Base-by-base conservation (phyloP, 257 asterid species). In the Plantago major region DNA sequence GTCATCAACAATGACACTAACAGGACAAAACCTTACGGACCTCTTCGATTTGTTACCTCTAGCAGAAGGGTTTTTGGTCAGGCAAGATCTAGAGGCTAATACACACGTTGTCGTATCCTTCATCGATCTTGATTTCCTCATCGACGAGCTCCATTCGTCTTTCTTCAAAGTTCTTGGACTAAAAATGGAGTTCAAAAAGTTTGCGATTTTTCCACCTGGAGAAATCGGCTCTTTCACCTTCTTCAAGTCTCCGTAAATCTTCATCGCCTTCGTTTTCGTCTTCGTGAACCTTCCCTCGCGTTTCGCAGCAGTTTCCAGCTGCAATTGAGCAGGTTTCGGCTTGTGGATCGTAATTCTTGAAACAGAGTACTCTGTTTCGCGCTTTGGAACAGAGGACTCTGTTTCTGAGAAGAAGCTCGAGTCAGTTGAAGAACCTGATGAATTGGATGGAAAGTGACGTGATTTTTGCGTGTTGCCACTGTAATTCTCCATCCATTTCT, bases 11-110 rank as follows among this genome's bases (percentile, higher is more conserved):
- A 87, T 69, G 10, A 79, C 82, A 56, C 75, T 79, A 0, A 78
- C 88, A 3, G 95, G 95, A 78, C 89, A 79, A 58, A 91, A 91
- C 66, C 84, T 82, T 10, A 85, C 98, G 0, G 88, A 78, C 76
- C 96, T 78, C 55, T 87, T 84, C 3, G 90, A 77, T 69, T 82
- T 85, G 18, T 70, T 50, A 7, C 73, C 70, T n/a, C 80, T 71
- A 0, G 84, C 68, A 11, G 84, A 76, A 0, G 79, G 81, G 76
- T 63, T 60, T 51, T 78, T 84, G 62, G 71, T 81, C 55, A 87
- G 43, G 73, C 95, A 89, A 0, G 95, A 83, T 30, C 79, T 72
- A 9, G 87, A 76, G 18, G 81, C 55, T 9, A 67, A 62, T 4
- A 76, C 64, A 12, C 67, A 71, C 16, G 84, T 76, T 0, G 80